Evolutionary conservation across 108 stramenopile species (phyloP).

Genomic region (Nitzschia sp.): DNA sequence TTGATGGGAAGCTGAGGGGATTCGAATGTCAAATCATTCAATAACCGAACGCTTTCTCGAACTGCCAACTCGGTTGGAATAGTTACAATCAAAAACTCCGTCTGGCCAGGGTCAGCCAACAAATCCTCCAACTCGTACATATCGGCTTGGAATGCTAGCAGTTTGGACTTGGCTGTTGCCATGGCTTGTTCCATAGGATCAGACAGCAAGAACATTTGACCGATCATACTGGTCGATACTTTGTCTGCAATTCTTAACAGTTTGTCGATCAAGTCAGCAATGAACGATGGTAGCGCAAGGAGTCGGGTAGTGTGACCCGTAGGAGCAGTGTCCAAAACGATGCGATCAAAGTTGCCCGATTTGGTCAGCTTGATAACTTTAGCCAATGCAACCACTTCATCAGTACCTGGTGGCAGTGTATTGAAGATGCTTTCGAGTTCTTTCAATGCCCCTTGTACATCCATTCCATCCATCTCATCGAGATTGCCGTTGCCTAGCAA

Average conservation of each 20-base stretch:
- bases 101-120: slow-evolving; percentile 76
- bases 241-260: slow-evolving; percentile 65
- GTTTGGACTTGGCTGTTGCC: slow-evolving; percentile 62
- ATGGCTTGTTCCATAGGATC: slow-evolving; percentile 65
- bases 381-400: slow-evolving; percentile 90
- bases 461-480: slow-evolving; percentile 22
- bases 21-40: slow-evolving; percentile 87
- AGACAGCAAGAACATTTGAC: slow-evolving; percentile 60
- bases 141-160: slow-evolving; percentile 79
- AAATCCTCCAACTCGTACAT: slow-evolving; percentile 90
- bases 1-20: slow-evolving; percentile 85
- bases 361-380: slow-evolving; percentile 86
- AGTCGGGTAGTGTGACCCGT: slow-evolving; percentile 95
- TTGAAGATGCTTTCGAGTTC: slow-evolving; percentile 79
- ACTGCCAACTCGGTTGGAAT: slow-evolving; percentile 87
- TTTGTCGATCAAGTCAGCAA: slow-evolving; percentile 81
- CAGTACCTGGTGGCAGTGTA: slow-evolving; percentile 89
- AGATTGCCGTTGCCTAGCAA: slow-evolving; percentile 53
- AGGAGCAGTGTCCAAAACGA: slow-evolving; percentile 94
- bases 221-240: slow-evolving; percentile 68
- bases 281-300: slow-evolving; percentile 78
- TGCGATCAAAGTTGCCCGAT: slow-evolving; percentile 84
- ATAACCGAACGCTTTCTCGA: slow-evolving; percentile 75
- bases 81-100: slow-evolving; percentile 91
- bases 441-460: slow-evolving; percentile 56